These are phyloP conservation scores for Spinacia oleracea DNA, from an alignment of 179 eudicot genomes.

Conservation along the genomic window DNA sequence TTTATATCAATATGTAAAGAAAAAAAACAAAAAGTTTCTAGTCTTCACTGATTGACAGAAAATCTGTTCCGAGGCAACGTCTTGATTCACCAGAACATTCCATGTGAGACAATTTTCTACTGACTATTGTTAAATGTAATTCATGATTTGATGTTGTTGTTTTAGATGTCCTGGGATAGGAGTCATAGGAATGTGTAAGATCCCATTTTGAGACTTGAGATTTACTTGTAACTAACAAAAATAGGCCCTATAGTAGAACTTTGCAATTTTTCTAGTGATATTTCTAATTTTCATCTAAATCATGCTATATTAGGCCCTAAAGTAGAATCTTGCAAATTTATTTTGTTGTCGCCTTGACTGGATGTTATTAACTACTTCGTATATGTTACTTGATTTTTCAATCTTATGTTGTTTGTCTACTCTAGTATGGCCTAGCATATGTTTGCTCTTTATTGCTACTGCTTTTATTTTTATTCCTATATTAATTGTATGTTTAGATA, in stretches of 20 bases:
- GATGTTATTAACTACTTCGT: background rate
- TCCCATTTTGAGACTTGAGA: background rate
- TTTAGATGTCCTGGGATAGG: too few relatives aligned
- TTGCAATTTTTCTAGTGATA: too few relatives aligned
- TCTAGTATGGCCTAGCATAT: background rate
- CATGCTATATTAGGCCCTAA: background rate
- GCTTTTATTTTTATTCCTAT: constrained; percentile 6
- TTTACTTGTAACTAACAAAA: background rate
- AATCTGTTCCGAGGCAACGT: too few relatives aligned
- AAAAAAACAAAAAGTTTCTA: too few relatives aligned
- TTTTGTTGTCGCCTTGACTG: background rate
- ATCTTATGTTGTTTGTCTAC: background rate
- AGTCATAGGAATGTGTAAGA: background rate
- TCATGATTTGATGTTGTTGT: too few relatives aligned
- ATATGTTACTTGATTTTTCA: background rate
- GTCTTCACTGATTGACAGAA: too few relatives aligned
- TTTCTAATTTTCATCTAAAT: background rate
- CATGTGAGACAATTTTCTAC: too few relatives aligned
- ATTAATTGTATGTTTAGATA: constrained; percentile 34
- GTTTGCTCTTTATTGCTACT: background rate
- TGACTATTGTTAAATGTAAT: too few relatives aligned
- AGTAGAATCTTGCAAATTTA: background rate
- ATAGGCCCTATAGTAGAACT: too few relatives aligned
- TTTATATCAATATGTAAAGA: too few relatives aligned
- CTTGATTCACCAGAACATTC: too few relatives aligned